Conservation (phyloP, 805 yeast genomes). For the Maudiozyma barnettii region DNA sequence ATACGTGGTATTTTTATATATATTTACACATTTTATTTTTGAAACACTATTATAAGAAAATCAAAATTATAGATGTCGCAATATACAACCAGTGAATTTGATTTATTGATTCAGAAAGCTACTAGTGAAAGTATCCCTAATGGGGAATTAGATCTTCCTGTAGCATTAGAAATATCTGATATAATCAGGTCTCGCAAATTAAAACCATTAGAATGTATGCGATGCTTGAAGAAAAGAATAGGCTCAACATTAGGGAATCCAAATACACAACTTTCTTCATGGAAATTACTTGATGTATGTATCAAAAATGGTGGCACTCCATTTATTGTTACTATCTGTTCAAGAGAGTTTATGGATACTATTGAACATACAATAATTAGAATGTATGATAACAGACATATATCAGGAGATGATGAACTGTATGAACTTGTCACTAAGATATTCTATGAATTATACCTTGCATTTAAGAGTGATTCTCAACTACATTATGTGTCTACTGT, state of each 20-base stretch:
- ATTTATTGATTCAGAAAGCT: constrained; percentile 59
- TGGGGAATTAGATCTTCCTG: constrained; percentile 72
- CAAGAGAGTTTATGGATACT: constrained; percentile 80
- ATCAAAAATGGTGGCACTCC: constrained; percentile 89
- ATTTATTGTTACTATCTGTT: constrained; percentile 66
- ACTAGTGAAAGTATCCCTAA: constrained; percentile 86
- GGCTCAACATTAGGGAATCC: constrained; percentile 55
- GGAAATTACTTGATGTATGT: constrained; percentile 75
- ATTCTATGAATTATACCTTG: constrained; percentile 68
- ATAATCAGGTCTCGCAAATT: constrained; percentile 72
- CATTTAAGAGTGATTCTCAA: constrained; percentile 59
- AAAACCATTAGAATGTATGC: constrained; percentile 73
- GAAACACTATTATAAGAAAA: background rate
- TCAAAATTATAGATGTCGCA: constrained; percentile 14
- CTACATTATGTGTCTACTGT: constrained; percentile 53
- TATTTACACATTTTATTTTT: no score
- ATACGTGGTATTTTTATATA: no score
- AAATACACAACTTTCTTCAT: constrained; percentile 62
- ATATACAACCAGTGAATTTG: constrained; percentile 33
- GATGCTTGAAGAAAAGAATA: constrained; percentile 68
- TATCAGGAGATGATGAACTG: constrained; percentile 37
- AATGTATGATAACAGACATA: constrained; percentile 20
- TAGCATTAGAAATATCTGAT: constrained; percentile 81
- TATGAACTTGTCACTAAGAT: constrained; percentile 50
- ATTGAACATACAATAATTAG: constrained; percentile 40